Percentiles rank a stretch among this genome's conserved stretches.
These are phyloP conservation scores for Chlorencoelia australis DNA, from an alignment of 2,329 filamentous ascomycete species.

Conservation along the genomic window DNA sequence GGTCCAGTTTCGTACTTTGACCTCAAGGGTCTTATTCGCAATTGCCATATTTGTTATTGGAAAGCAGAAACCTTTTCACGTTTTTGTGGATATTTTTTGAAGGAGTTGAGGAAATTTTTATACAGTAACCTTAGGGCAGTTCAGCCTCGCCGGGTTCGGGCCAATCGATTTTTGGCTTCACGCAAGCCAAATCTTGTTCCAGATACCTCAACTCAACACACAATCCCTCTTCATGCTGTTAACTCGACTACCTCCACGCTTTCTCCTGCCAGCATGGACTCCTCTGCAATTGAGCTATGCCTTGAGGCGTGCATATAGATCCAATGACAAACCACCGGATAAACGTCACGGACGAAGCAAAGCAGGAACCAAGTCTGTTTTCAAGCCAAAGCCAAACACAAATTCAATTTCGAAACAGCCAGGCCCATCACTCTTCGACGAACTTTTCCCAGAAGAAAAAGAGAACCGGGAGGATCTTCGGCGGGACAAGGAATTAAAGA, in stretches of 20 bases:
- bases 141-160: too few species aligned
- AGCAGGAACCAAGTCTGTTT: conserved; percentile 3
- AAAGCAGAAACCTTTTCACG: too few species aligned
- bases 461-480: conserved; percentile 14
- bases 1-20: conserved; percentile 25
- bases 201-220: conserved; percentile 23
- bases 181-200: too few species aligned
- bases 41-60: too few species aligned
- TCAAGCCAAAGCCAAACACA: too few species aligned
- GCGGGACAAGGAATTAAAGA: conserved; percentile 10
- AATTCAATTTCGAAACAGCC: too few species aligned
- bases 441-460: conserved; percentile 45
- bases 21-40: conserved; percentile 23
- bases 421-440: conserved; percentile 31
- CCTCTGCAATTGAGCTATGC: conserved; percentile 23
- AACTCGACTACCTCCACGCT: conserved; percentile 33
- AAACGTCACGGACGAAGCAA: not conserved
- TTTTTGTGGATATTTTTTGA: too few species aligned
- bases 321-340: not conserved
- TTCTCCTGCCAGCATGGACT: conserved; percentile 33
- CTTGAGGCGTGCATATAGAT: not conserved
- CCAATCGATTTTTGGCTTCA: too few species aligned
- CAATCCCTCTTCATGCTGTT: conserved; percentile 32
- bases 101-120: too few species aligned
- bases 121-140: too few species aligned